Percentiles rank a stretch among this genome's conserved stretches.
Conservation (phyloP, 352 stramenopile species). For the Pythium aquatile region DNA sequence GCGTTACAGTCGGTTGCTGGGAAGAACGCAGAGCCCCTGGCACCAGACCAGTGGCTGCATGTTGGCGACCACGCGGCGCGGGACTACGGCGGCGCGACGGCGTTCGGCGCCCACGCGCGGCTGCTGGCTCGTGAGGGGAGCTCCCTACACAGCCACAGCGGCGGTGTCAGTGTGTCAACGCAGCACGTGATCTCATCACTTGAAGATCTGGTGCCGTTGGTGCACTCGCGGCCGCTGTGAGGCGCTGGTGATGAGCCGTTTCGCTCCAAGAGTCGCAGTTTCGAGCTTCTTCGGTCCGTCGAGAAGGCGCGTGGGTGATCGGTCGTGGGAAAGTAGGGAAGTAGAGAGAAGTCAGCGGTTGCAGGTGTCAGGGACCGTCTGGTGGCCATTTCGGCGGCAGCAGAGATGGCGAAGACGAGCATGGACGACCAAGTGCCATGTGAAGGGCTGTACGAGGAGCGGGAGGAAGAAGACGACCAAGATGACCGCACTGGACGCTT, state of each 20-base stretch:
- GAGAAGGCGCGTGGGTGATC: background rate
- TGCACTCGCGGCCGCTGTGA: conserved; percentile 7
- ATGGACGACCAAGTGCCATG: background rate
- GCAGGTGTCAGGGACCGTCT: background rate
- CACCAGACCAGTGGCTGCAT: conserved; percentile 39
- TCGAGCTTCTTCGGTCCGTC: background rate
- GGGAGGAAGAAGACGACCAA: conserved; percentile 3
- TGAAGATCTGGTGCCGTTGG: conserved; percentile 19
- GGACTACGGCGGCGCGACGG: conserved; percentile 54
- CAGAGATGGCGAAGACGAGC: background rate
- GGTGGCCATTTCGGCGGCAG: conserved; percentile 1
- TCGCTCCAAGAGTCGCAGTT: conserved; percentile 1
- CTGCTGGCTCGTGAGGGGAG: conserved; percentile 34
- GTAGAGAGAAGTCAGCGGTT: background rate
- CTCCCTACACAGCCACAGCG: background rate
- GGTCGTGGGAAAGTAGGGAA: background rate
- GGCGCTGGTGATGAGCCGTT: background rate
- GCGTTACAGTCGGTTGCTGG: background rate
- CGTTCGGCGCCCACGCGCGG: conserved; percentile 38
- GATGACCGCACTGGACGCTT: conserved; percentile 24
- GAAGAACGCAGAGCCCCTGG: background rate
- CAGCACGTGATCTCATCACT: conserved; percentile 39
- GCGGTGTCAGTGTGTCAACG: conserved; percentile 4
- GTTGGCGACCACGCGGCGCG: conserved; percentile 54
- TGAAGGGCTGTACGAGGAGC: conserved; percentile 10